Percentiles rank a stretch among this genome's conserved stretches.
Evolutionary conservation across 768 basidiomycete species (phyloP).

Genomic region (Floccularia luteovirens): DNA sequence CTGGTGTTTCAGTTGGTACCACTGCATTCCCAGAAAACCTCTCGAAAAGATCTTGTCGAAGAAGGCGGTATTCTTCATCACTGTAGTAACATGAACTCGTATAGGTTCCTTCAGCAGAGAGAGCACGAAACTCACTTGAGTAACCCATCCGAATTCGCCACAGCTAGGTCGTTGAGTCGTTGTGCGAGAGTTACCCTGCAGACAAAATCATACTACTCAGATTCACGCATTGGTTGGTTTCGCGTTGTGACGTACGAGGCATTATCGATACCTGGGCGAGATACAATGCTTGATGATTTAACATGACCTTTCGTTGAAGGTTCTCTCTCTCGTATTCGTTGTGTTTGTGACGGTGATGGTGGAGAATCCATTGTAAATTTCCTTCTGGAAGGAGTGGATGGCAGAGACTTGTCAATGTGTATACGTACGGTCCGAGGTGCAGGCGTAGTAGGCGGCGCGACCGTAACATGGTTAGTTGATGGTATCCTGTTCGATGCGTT

Average conservation of each 20-base stretch:
- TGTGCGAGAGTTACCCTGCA: slow-evolving; percentile 69
- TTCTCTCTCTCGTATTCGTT: slow-evolving; percentile 10
- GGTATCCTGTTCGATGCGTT: slow-evolving; percentile 25
- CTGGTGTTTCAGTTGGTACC: slow-evolving; percentile 54
- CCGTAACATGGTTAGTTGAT: slow-evolving; percentile 13
- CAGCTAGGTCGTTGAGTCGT: slow-evolving; percentile 72
- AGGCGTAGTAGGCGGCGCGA: slow-evolving; percentile 13
- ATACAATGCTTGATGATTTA: slow-evolving; percentile 13
- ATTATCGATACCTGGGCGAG: slow-evolving; percentile 33
- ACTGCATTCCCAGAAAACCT: slow-evolving; percentile 53
- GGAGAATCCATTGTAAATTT: background rate
- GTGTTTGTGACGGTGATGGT: slow-evolving; percentile 11
- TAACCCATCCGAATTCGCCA: slow-evolving; percentile 74
- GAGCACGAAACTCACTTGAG: slow-evolving; percentile 49
- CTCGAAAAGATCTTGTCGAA: slow-evolving; percentile 81
- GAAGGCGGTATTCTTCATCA: slow-evolving; percentile 79
- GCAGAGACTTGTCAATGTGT: background rate
- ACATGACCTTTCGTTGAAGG: slow-evolving; percentile 15
- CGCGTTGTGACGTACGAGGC: slow-evolving; percentile 37
- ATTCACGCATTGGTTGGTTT: no score
- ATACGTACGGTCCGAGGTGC: background rate
- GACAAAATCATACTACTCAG: slow-evolving; percentile 1
- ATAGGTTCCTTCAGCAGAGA: slow-evolving; percentile 2
- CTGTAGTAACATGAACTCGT: slow-evolving; percentile 31
- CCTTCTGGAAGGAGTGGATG: background rate